Percentiles rank a stretch among this genome's conserved stretches.
These are phyloP conservation scores for Aegilops speltoides DNA, from an alignment of 176 grass and related monocot genomes.

Conservation along the genomic window DNA sequence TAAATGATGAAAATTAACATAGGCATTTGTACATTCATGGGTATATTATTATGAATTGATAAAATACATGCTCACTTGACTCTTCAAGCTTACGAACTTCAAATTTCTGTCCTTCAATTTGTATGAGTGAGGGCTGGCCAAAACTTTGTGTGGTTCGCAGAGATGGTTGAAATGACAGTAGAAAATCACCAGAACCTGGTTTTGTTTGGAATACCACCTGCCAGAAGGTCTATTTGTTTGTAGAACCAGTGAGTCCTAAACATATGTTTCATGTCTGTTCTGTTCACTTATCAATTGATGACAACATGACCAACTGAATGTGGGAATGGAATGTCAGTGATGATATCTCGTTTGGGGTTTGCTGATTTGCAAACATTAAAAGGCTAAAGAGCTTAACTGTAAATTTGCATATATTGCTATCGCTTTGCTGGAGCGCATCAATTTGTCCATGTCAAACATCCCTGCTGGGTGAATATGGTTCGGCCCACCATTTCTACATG, in stretches of 20 bases:
- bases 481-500: neutral
- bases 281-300: neutral
- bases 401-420: neutral
- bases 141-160: neutral
- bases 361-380: neutral
- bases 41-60: slow-evolving; percentile 22
- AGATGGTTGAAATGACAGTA: slow-evolving; percentile 14
- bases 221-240: neutral
- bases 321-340: neutral
- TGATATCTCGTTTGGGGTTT: neutral
- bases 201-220: neutral
- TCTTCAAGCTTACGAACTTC: too few species aligned
- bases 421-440: neutral
- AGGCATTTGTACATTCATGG: neutral
- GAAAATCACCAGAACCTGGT: neutral
- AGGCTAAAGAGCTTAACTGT: neutral
- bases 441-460: neutral
- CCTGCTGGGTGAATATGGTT: neutral
- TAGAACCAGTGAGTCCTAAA: neutral
- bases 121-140: neutral
- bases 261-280: neutral
- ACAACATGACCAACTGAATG: slow-evolving; percentile 3
- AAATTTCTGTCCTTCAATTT: neutral
- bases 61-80: too few species aligned
- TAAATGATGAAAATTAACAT: neutral